Evolutionary conservation across 768 basidiomycete genomes (phyloP), one percentile per base, ranked within the genome.

Genomic region (Podaxis sp.): DNA sequence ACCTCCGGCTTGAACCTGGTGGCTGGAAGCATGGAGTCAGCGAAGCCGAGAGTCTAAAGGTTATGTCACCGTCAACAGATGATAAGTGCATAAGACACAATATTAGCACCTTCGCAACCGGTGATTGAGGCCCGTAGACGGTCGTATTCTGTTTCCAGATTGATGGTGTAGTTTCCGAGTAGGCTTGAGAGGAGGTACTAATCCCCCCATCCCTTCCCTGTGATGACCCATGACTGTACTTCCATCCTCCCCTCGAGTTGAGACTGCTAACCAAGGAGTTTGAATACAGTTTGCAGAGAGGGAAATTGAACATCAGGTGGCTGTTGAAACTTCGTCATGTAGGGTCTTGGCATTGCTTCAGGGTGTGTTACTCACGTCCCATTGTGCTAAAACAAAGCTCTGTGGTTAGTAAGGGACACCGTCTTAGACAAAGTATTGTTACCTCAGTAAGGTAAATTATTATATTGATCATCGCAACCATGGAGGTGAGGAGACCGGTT

Each of bases 241-340:
- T 58, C 57, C 57, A 58, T 13, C 57, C 46, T 17, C 36, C 28
- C 17, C 57, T 48, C 3, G 73, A 70, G 56, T 78, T 77, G 46
- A 78, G 66, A n/a, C 68, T 76, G 49, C 77, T 78, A 72, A 81
- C 70, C 36, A 79, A 68, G 1, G 75, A 75, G 67, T 77, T 80
- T 26, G 78, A 75, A 67, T 78, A 78, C 7, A 80, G 70, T 66
- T 79, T 80, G 49, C 76, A 72, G 4, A 78, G 73, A 3, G 74
- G 72, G 53, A 77, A 69, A 67, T 75, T 76, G 68, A 78, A 74
- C 10, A 74, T 67, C 6, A 79, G 66, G 66, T 80, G 75, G 41
- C 77, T 78, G 64, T 11, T 28, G 33, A 38, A 8, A 15, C 17
- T 38, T 50, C 22, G 24, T 24, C 20, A n/a, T 33, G 40, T 58